Conservation (phyloP, 164 flowering plant species). For the Chimonanthus salicifolius region DNA sequence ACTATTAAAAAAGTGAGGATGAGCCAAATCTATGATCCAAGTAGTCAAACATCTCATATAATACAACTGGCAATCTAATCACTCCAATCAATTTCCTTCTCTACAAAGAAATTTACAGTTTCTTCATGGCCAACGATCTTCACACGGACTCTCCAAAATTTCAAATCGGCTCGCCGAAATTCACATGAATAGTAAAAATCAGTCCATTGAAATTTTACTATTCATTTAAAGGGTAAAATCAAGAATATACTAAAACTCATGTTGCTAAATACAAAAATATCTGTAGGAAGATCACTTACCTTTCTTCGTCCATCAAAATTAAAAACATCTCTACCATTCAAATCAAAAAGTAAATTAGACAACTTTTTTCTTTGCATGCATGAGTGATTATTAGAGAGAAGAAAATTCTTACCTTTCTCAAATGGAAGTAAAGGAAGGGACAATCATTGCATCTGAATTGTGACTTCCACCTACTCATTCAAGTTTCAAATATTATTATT, state of each 20-base stretch:
- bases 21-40: no score
- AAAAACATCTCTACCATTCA: background rate
- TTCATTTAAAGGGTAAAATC: no score
- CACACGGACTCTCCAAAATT: no score
- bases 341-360: background rate
- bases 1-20: no score
- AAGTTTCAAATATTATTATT: background rate
- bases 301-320: background rate
- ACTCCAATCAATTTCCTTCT: background rate
- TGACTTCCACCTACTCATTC: background rate
- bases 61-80: background rate
- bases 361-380: background rate
- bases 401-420: background rate
- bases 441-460: background rate
- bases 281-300: no score
- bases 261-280: no score
- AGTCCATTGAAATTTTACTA: no score
- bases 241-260: no score
- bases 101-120: background rate
- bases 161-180: no score
- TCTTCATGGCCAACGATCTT: no score
- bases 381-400: background rate
- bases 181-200: no score
- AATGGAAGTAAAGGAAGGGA: background rate
- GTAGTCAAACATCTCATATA: background rate